phyloP scores from a whole-genome alignment of 108 stramenopile species.

The Nitzschia palea region DNA sequence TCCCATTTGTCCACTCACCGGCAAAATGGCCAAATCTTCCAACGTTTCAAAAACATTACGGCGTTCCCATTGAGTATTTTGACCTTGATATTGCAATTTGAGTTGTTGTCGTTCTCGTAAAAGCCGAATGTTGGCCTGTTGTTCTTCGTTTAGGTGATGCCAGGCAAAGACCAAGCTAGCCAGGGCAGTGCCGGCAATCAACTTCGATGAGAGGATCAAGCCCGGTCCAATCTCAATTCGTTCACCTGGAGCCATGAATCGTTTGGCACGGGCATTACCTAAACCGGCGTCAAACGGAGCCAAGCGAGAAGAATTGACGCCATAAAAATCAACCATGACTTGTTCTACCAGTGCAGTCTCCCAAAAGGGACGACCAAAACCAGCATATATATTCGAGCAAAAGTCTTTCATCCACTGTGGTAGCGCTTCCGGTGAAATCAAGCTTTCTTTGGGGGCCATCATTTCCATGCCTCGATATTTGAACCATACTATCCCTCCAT shows the following conservation, averaged over 20 bases:
- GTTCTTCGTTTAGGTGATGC: conserved; percentile 27
- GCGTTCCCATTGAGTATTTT: conserved; percentile 20
- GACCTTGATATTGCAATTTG: conserved; percentile 34
- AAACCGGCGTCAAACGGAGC: conserved; percentile 39
- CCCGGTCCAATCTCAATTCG: conserved; percentile 34
- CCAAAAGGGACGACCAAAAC: conserved; percentile 16
- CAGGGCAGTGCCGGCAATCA: conserved; percentile 17
- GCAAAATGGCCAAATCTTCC: conserved; percentile 31
- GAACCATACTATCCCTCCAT: conserved; percentile 34
- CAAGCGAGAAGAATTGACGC: conserved; percentile 14
- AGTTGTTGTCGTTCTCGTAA: conserved; percentile 7
- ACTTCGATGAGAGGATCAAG: conserved; percentile 20
- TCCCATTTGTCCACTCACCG: conserved; percentile 36
- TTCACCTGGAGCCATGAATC: conserved; percentile 16
- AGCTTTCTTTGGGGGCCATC: conserved; percentile 6
- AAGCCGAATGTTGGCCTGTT: conserved; percentile 9
- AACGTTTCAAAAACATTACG: conserved; percentile 9
- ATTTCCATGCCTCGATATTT: conserved; percentile 17
- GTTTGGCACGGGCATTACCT: conserved; percentile 34
- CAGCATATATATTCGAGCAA: conserved; percentile 39
- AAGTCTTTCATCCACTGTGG: conserved; percentile 9
- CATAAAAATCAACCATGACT: not conserved
- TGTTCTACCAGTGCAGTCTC: not conserved
- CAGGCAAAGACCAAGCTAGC: conserved; percentile 35
- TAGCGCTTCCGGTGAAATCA: conserved; percentile 6